Conservation (phyloP, 768 basidiomycete species). For the Coprinellus micaceus region DNA sequence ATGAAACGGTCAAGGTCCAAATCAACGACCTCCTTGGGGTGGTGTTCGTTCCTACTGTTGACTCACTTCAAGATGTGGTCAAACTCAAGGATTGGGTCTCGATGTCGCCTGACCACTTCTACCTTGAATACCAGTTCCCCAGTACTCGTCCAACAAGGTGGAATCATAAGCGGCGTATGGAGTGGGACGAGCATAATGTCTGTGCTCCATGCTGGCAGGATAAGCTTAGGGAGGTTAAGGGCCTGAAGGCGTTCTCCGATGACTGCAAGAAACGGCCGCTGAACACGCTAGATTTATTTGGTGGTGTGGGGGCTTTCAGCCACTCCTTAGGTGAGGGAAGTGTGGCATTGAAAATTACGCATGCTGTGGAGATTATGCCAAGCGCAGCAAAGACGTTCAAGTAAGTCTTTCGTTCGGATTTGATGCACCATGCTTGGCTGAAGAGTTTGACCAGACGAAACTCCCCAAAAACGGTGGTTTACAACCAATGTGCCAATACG, state of each 20-base stretch:
- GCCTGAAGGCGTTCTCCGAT: conserved; percentile 32
- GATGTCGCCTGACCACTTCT: conserved; percentile 57
- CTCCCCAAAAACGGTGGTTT: conserved; percentile 47
- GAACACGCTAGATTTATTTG: conserved; percentile 43
- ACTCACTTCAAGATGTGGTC: conserved; percentile 25
- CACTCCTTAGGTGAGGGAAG: conserved; percentile 53
- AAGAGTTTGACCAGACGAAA: conserved; percentile 40
- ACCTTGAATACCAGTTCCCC: conserved; percentile 48
- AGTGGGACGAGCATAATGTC: conserved; percentile 33
- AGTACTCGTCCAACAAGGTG: conserved; percentile 36
- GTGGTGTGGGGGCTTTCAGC: conserved; percentile 61
- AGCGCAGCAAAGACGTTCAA: conserved; percentile 65
- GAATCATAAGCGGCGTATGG: conserved; percentile 30
- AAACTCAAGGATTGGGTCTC: conserved; percentile 44
- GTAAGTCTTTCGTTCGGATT: conserved; percentile 36
- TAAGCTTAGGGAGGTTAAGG: conserved; percentile 25
- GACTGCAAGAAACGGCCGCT: conserved; percentile 24
- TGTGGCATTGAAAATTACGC: conserved; percentile 52
- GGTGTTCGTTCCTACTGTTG: conserved; percentile 43
- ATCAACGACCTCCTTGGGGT: conserved; percentile 41
- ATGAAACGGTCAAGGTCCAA: conserved; percentile 33
- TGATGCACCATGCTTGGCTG: not conserved
- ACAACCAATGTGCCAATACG: conserved; percentile 70
- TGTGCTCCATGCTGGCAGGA: conserved; percentile 44
- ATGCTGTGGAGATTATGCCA: conserved; percentile 72